Conservation (phyloP, 2,329 filamentous ascomycete genomes). For the Botrytis squamosa region DNA sequence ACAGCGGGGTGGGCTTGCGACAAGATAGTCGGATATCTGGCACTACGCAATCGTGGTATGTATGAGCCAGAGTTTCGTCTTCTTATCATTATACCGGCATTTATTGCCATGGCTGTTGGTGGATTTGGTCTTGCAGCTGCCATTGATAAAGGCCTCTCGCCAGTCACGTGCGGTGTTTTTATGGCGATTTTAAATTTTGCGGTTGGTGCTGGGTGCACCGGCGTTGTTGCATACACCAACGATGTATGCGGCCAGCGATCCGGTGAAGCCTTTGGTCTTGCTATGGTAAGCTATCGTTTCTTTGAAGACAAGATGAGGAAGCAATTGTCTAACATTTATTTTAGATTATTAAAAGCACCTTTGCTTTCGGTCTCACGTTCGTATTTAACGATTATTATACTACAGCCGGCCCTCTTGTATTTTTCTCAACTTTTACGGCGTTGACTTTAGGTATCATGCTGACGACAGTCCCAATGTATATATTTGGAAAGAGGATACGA, state of each 20-base stretch:
- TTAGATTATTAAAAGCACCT: neutral
- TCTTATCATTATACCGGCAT: slow-evolving; percentile 1
- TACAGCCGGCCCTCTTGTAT: neutral
- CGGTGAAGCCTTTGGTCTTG: neutral
- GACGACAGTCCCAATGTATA: neutral
- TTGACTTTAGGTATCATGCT: neutral
- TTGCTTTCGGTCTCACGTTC: neutral
- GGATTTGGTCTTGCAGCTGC: neutral
- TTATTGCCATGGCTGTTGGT: neutral
- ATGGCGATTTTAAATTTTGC: neutral
- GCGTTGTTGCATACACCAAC: neutral
- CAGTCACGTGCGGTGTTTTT: neutral
- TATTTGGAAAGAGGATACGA: neutral
- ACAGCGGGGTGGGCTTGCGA: neutral
- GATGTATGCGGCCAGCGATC: neutral
- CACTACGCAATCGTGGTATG: neutral
- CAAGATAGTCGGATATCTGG: neutral
- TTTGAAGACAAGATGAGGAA: too few relatives aligned
- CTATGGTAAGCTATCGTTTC: neutral
- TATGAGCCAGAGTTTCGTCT: neutral
- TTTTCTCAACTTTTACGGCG: neutral
- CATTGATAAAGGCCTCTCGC: neutral
- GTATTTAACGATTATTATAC: neutral
- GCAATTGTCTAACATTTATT: neutral
- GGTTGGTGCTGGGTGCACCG: neutral